phyloP scores from a whole-genome alignment of 1,284 basidiomycete genomes.

The Vanrija humicola region DNA sequence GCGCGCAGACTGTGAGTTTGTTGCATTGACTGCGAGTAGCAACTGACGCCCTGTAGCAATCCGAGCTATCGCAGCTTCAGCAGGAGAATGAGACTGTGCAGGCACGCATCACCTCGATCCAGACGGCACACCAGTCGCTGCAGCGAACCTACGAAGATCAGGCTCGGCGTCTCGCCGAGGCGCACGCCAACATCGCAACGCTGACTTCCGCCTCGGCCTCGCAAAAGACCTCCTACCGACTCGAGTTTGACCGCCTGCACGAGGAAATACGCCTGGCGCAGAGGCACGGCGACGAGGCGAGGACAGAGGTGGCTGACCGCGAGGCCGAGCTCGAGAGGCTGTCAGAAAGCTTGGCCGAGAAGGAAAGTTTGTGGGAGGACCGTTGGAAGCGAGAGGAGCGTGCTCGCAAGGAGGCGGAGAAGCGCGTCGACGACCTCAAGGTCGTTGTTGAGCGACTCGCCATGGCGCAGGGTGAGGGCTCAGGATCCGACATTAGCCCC shows the following conservation, averaged over 20 bases:
- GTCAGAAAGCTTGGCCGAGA: slow-evolving; percentile 42
- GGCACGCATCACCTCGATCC: slow-evolving; percentile 26
- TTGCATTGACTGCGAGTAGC: too few relatives aligned
- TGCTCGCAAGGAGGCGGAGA: slow-evolving; percentile 46
- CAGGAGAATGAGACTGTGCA: slow-evolving; percentile 34
- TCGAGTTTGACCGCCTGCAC: slow-evolving; percentile 35
- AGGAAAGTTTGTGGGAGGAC: slow-evolving; percentile 47
- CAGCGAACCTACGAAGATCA: slow-evolving; percentile 42
- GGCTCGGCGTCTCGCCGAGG: slow-evolving; percentile 36
- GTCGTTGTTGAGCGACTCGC: slow-evolving; percentile 45
- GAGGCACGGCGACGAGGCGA: slow-evolving; percentile 40
- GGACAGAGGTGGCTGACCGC: slow-evolving; percentile 37
- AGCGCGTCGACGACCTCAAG: slow-evolving; percentile 47
- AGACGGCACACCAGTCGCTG: slow-evolving; percentile 31
- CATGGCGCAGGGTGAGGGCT: slow-evolving; percentile 26
- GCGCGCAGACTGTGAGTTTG: slow-evolving; percentile 36
- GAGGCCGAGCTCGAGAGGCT: slow-evolving; percentile 44
- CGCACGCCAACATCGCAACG: slow-evolving; percentile 40
- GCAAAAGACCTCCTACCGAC: slow-evolving; percentile 37
- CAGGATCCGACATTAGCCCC: slow-evolving; percentile 57
- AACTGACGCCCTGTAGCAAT: slow-evolving; percentile 24
- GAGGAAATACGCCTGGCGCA: slow-evolving; percentile 41
- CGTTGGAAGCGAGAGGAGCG: slow-evolving; percentile 48
- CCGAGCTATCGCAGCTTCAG: slow-evolving; percentile 33
- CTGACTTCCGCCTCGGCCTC: slow-evolving; percentile 41